Conservation (phyloP, 805 yeast genomes). For the Ogataea populi-albae region DNA sequence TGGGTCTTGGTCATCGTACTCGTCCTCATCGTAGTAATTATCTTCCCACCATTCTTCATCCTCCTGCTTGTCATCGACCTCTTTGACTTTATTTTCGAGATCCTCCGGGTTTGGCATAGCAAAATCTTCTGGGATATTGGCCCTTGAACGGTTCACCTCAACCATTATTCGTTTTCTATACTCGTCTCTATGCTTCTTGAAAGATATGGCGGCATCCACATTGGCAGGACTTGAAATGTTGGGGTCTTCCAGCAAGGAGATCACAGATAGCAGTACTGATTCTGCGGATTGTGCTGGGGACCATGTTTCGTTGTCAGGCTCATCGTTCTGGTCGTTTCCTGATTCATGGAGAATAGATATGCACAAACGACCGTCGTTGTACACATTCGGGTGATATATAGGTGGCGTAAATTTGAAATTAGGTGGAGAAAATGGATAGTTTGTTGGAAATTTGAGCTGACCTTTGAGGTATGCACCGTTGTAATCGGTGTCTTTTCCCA, state of each 20-base stretch:
- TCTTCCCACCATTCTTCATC: conserved; percentile 35
- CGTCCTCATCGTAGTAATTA: conserved; percentile 32
- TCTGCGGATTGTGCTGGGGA: conserved; percentile 93
- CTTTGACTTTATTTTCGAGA: conserved; percentile 31
- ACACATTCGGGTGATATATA: conserved; percentile 94
- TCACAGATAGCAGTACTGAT: conserved; percentile 85
- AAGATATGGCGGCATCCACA: conserved; percentile 94
- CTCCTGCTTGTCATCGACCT: conserved; percentile 30
- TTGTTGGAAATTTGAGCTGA: conserved; percentile 86
- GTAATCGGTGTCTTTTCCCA: conserved; percentile 84
- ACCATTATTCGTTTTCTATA: conserved; percentile 73
- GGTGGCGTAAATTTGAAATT: conserved; percentile 91
- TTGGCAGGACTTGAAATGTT: conserved; percentile 93
- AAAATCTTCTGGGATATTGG: conserved; percentile 84
- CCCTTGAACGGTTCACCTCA: conserved; percentile 79
- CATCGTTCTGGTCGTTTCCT: conserved; percentile 84
- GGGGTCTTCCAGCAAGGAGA: conserved; percentile 91
- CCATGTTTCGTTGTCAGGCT: conserved; percentile 94
- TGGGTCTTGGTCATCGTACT: conserved; percentile 30
- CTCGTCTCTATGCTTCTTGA: conserved; percentile 76
- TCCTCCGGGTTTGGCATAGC: conserved; percentile 72
- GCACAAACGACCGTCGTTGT: conserved; percentile 90
- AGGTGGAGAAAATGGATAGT: conserved; percentile 93
- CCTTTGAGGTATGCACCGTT: conserved; percentile 96
- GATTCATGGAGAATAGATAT: conserved; percentile 90